Conservation (phyloP, 2,329 filamentous ascomycete species). For the Venturia nashicola region DNA sequence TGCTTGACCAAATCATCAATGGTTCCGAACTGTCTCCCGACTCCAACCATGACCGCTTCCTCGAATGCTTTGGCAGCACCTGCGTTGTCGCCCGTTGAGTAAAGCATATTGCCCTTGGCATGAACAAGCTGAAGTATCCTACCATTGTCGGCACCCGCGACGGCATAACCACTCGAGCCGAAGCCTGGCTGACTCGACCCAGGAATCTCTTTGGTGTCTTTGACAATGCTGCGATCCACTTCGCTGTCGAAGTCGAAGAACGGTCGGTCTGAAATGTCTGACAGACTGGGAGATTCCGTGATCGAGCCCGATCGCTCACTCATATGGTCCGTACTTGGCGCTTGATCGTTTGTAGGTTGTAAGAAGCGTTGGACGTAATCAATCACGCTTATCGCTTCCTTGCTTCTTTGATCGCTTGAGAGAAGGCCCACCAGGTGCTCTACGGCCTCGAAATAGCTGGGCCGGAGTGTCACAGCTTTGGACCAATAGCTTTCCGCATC, state of each 20-base stretch:
- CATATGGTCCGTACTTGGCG: slow-evolving; percentile 38
- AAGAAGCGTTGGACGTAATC: slow-evolving; percentile 69
- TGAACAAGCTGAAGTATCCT: slow-evolving; percentile 88
- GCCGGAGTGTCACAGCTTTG: slow-evolving; percentile 68
- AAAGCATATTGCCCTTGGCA: slow-evolving; percentile 97
- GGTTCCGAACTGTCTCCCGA: slow-evolving; percentile 55
- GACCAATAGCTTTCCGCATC: slow-evolving; percentile 84
- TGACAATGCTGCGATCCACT: slow-evolving; percentile 24
- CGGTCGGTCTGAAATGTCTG: slow-evolving; percentile 43
- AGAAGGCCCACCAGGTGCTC: slow-evolving; percentile 86
- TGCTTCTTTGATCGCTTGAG: slow-evolving; percentile 67
- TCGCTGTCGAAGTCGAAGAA: slow-evolving; percentile 44
- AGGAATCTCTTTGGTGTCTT: slow-evolving; percentile 27
- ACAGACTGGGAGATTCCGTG: slow-evolving; percentile 40
- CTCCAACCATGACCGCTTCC: slow-evolving; percentile 81
- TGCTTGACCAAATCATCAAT: slow-evolving; percentile 68
- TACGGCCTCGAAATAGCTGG: slow-evolving; percentile 85
- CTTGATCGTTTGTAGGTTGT: slow-evolving; percentile 35
- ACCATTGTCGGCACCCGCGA: slow-evolving; percentile 80
- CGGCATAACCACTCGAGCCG: slow-evolving; percentile 70
- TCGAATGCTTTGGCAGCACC: slow-evolving; percentile 83
- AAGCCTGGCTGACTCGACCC: slow-evolving; percentile 43
- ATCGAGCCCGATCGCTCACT: slow-evolving; percentile 50
- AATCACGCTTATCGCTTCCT: slow-evolving; percentile 79
- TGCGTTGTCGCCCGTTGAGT: slow-evolving; percentile 70